Conservation (phyloP, 2,329 filamentous ascomycete species). For the Fusarium ramigenum region DNA sequence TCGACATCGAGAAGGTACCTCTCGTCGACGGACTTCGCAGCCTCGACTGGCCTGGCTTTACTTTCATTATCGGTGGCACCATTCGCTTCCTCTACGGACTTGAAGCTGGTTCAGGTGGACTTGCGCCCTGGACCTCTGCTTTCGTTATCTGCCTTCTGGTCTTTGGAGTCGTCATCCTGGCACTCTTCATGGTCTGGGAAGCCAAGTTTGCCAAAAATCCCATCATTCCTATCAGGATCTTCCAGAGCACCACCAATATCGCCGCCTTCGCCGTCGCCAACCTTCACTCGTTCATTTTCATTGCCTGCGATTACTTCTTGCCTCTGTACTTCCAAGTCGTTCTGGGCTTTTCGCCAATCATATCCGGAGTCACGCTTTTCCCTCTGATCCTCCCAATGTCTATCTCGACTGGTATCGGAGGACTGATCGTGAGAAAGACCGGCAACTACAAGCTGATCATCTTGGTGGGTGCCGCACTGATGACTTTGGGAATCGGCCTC, state of each 20-base stretch:
- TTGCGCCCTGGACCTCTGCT: conserved; percentile 76
- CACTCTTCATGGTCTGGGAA: conserved; percentile 76
- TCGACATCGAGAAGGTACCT: conserved; percentile 74
- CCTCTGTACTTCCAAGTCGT: conserved; percentile 86
- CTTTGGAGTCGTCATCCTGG: conserved; percentile 72
- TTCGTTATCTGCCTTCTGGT: conserved; percentile 80
- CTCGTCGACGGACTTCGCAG: conserved; percentile 69
- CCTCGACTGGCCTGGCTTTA: conserved; percentile 65
- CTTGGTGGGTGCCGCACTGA: conserved; percentile 63
- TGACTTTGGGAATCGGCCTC: conserved; percentile 71
- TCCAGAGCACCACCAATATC: conserved; percentile 71
- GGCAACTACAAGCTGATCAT: conserved; percentile 72
- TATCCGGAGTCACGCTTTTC: conserved; percentile 79
- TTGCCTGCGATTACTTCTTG: conserved; percentile 79
- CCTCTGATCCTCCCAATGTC: conserved; percentile 75
- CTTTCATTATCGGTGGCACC: conserved; percentile 77
- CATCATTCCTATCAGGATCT: conserved; percentile 78
- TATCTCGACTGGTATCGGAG: conserved; percentile 65
- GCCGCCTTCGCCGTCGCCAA: conserved; percentile 74
- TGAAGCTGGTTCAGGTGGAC: conserved; percentile 77
- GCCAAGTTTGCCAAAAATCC: conserved; percentile 78
- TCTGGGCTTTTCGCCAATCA: conserved; percentile 71
- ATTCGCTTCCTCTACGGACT: conserved; percentile 88
- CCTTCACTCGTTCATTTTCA: conserved; percentile 79
- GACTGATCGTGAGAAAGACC: conserved; percentile 67